phyloP scores from a whole-genome alignment of 1,139 yeast species.

The Geotrichum fermentans region DNA sequence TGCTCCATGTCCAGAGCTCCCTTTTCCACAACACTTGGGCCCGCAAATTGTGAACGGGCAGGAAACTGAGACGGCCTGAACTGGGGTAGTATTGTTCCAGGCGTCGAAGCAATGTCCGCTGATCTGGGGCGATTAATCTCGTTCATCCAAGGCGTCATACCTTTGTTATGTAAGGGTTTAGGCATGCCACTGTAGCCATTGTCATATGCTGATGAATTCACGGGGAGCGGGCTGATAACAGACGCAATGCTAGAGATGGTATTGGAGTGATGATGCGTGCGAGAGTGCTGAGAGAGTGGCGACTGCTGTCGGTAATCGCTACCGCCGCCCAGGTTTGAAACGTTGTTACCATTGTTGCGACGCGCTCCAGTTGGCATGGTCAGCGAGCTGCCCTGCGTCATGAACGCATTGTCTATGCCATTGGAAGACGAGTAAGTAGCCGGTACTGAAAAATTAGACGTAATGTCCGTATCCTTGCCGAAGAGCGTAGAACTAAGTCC shows the following conservation, averaged over 20 bases:
- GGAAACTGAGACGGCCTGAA: background rate
- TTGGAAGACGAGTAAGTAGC: constrained; percentile 1
- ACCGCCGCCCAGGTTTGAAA: too few relatives aligned
- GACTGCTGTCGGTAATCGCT: constrained; percentile 4
- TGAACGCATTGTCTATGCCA: constrained; percentile 1
- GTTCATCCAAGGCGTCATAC: constrained; percentile 15
- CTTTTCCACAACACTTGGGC: background rate
- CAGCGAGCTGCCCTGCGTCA: background rate
- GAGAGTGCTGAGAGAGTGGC: constrained; percentile 9
- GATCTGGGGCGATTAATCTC: constrained; percentile 33
- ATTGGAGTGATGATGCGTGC: constrained; percentile 17
- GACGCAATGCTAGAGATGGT: constrained; percentile 13
- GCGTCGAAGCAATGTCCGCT: constrained; percentile 24
- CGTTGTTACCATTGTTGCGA: background rate
- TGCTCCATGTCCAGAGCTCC: background rate
- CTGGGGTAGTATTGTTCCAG: background rate
- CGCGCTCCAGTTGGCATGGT: too few relatives aligned
- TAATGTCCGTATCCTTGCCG: constrained; percentile 2
- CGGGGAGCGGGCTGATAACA: constrained; percentile 8
- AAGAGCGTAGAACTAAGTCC: background rate
- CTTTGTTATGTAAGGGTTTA: constrained; percentile 5
- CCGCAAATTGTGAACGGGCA: background rate
- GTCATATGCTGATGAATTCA: background rate
- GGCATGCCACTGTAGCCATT: background rate
- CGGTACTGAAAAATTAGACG: background rate